These are phyloP conservation scores for Hebeloma cylindrosporum DNA, from an alignment of 768 basidiomycete genomes.

Conservation along the genomic window DNA sequence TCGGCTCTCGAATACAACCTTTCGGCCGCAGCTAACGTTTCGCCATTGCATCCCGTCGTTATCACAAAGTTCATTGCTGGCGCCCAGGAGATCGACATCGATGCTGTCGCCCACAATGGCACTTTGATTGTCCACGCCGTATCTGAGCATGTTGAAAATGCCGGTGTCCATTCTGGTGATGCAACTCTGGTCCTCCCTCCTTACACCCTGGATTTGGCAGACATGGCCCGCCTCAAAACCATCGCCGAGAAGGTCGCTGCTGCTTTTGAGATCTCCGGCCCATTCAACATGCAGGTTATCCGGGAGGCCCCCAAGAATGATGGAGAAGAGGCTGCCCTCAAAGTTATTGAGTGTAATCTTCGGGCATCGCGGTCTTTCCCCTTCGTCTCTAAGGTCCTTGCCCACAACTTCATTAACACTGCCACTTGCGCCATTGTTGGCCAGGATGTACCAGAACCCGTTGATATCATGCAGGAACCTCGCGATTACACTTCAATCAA, in stretches of 20 bases:
- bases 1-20: conserved; percentile 87
- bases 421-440: conserved; percentile 87
- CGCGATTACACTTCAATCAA: conserved; percentile 95
- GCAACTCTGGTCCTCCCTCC: conserved; percentile 97
- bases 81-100: conserved; percentile 97
- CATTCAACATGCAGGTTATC: conserved; percentile 99
- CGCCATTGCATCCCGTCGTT: conserved; percentile 96
- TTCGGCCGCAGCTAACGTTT: conserved; percentile 95
- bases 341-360: conserved; percentile 98
- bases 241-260: conserved; percentile 94
- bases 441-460: conserved; percentile 83
- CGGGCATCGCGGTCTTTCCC: conserved; percentile 98
- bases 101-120: conserved; percentile 94
- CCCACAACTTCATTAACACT: conserved; percentile 94
- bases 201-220: conserved; percentile 69
- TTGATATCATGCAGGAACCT: conserved; percentile 88
- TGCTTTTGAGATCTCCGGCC: conserved; percentile 96
- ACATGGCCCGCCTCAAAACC: conserved; percentile 85
- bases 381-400: conserved; percentile 98
- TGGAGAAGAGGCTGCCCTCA: conserved; percentile 65
- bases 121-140: conserved; percentile 92
- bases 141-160: conserved; percentile 98
- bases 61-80: conserved; percentile 98
- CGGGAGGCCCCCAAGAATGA: conserved; percentile 61
- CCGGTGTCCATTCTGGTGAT: conserved; percentile 98